Conservation (phyloP, 73 alveolate species). For the Symbiodinium pilosum region DNA sequence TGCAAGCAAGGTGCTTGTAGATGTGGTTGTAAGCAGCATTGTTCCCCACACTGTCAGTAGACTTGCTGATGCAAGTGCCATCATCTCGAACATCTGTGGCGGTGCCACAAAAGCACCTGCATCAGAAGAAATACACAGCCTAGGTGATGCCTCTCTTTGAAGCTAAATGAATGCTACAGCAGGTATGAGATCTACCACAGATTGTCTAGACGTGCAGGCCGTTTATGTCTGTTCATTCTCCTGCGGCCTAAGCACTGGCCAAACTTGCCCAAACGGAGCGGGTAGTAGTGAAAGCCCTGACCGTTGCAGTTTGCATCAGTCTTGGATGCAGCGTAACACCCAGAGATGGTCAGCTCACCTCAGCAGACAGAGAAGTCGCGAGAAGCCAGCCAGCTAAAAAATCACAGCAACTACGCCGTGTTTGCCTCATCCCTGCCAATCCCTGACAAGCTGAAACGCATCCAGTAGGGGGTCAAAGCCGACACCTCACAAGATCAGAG, state of each 20-base stretch:
- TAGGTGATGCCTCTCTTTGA: too few species aligned
- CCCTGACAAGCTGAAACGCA: too few species aligned
- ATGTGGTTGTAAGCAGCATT: neutral
- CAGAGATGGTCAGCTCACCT: slow-evolving; percentile 17
- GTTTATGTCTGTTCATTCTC: neutral
- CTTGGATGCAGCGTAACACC: neutral
- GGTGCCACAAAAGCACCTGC: slow-evolving; percentile 30
- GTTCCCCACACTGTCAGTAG: neutral
- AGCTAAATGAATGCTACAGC: too few species aligned
- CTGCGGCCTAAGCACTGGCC: neutral
- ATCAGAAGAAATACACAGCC: too few species aligned
- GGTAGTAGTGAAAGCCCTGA: slow-evolving; percentile 29
- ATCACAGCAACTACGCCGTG: too few species aligned
- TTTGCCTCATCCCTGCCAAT: too few species aligned
- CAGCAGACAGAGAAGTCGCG: neutral
- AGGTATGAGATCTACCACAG: too few species aligned
- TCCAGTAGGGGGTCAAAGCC: too few species aligned
- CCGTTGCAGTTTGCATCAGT: slow-evolving; percentile 15
- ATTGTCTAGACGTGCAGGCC: neutral
- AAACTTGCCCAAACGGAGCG: neutral
- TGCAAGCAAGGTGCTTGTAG: neutral
- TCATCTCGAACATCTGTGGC: neutral
- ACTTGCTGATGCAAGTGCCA: slow-evolving; percentile 21
- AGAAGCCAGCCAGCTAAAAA: too few species aligned
- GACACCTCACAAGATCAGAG: too few species aligned